Conservation (phyloP, 2,329 filamentous ascomycete species). For the Ceratocystis cacaofunesta region DNA sequence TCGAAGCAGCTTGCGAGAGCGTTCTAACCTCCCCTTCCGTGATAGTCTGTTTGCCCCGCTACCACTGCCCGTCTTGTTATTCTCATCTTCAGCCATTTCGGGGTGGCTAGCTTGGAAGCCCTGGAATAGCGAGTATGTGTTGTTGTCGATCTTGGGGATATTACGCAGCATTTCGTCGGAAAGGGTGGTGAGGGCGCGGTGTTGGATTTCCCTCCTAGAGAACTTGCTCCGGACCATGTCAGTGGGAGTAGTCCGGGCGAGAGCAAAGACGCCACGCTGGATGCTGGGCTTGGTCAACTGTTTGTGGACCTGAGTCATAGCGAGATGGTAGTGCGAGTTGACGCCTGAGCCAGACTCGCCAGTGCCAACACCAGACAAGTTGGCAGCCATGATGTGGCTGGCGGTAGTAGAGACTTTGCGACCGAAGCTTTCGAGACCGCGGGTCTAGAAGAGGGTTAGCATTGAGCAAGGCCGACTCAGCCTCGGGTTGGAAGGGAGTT, state of each 20-base stretch:
- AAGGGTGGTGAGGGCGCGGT: conserved; percentile 74
- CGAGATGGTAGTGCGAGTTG: conserved; percentile 53
- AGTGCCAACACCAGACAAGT: conserved; percentile 27
- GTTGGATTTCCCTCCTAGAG: conserved; percentile 82
- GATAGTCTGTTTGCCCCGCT: conserved; percentile 38
- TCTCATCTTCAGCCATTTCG: conserved; percentile 44
- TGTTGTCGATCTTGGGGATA: conserved; percentile 65
- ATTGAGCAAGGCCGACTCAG: background rate
- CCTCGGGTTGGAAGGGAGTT: background rate
- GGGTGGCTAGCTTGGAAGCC: conserved; percentile 87
- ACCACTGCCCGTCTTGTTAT: background rate
- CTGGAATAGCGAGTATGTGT: conserved; percentile 85
- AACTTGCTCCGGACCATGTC: conserved; percentile 86
- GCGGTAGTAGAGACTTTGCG: conserved; percentile 92
- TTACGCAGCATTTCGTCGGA: conserved; percentile 81
- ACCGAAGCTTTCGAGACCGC: conserved; percentile 80
- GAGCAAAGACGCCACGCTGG: conserved; percentile 80
- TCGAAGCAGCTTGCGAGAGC: conserved; percentile 61
- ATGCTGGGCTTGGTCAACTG: conserved; percentile 71
- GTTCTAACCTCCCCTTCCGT: conserved; percentile 45
- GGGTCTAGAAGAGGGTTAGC: conserved; percentile 40
- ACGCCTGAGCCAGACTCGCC: conserved; percentile 38
- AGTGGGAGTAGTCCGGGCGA: conserved; percentile 81
- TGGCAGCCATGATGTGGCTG: conserved; percentile 67
- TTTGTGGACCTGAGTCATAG: conserved; percentile 77